Base-by-base conservation (phyloP, 495 filamentous ascomycete genomes). In the Podospora pseudoanserina region DNA sequence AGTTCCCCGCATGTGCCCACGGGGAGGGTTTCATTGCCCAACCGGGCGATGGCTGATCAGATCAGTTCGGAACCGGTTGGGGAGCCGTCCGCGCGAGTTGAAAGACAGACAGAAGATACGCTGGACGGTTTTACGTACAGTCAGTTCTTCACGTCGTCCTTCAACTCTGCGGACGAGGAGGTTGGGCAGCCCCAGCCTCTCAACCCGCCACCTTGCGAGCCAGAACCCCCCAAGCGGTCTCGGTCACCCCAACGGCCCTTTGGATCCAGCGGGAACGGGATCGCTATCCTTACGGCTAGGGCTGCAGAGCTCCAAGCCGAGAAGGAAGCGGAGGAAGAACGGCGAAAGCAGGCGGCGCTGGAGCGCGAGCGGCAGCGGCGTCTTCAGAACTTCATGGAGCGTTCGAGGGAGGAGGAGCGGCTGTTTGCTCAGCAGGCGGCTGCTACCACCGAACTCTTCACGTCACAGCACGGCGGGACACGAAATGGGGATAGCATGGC, bases 211-310 rank as follows among this genome's bases (percentile, higher is more conserved):
- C 39, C 39, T 49, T 49, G 39, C 39, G 15, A 49, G 39, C 9
- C 39, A 16, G 39, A 2, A 3, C 13, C 15, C 18, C 39, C 39
- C 9, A 11, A 49, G 39, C 39, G 39, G 1, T 13, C 39, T 13
- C 39, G 39, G 39, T 49, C 39, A 49, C 39, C 39, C 39, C 39
- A 49, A 4, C 64, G 60, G 2, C 67, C 72, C 70, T 75, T 70
- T 56, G 30, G 59, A 5, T 67, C 68, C 16, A 66, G 65, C 60
- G 65, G 65, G n/a, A 6, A 39, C 32, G 72, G 65, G 6, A 26
- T 70, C 0, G n/a, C 66, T 4, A n/a, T 62, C 11, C 39, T 70
- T 5, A 20, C 56, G 0, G 70, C 67, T 32, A 26, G 70, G 15
- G 19, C 16, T 2, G 19, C 63, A 49, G 6, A 23, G 39, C 39